Conservation (phyloP, 306 rosid species). For the Hippophae tibetana region DNA sequence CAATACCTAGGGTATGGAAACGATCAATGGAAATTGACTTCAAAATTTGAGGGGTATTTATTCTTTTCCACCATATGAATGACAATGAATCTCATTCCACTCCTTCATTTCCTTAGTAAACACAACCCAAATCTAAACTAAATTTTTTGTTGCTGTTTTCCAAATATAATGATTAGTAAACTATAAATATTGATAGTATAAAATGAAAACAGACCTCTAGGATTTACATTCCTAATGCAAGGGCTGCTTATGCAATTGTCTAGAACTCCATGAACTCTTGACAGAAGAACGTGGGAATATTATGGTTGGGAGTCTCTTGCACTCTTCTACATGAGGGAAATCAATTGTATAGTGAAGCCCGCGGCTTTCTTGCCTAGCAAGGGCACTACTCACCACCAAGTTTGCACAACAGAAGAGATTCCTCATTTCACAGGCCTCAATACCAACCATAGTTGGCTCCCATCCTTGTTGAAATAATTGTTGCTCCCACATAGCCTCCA, state of each 20-base stretch:
- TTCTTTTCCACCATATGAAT: too few species aligned
- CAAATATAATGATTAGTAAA: too few species aligned
- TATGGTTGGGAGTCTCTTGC: conserved; percentile 84
- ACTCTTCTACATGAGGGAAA: conserved; percentile 80
- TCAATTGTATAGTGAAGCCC: conserved; percentile 85
- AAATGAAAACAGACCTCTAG: neutral
- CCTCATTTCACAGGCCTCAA: conserved; percentile 88
- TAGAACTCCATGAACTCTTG: conserved; percentile 65
- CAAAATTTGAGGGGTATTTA: too few species aligned
- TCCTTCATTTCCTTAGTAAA: too few species aligned
- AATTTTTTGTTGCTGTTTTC: too few species aligned
- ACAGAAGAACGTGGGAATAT: conserved; percentile 64
- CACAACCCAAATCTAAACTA: too few species aligned
- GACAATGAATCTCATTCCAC: too few species aligned
- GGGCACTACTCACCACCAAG: conserved; percentile 82
- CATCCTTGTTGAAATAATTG: conserved; percentile 60
- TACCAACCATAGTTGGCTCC: conserved; percentile 69
- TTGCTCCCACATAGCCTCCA: conserved; percentile 83
- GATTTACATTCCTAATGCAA: conserved; percentile 14
- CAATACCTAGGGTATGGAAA: too few species aligned
- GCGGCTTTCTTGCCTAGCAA: conserved; percentile 83
- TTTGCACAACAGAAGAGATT: conserved; percentile 87
- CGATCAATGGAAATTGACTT: too few species aligned
- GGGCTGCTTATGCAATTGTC: conserved; percentile 67
- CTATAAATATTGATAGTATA: neutral